Base-by-base conservation (phyloP, 305 asterid genomes). In the Euphrasia arctica region DNA sequence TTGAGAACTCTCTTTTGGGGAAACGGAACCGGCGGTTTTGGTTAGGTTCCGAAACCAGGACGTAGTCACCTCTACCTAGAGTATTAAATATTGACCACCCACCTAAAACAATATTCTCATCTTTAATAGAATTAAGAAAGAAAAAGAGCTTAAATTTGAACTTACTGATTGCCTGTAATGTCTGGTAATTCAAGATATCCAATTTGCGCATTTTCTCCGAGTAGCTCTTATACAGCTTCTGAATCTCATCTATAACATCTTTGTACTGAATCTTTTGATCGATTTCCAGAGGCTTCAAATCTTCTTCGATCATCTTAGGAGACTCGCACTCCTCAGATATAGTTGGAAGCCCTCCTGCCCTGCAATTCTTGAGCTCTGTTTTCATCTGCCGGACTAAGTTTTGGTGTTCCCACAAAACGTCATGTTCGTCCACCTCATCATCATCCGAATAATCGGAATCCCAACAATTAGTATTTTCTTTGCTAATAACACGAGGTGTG, bases 101-200 rank as follows among this genome's bases (percentile, higher is more conserved):
- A 49, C 54, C 22, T 2, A 49, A n/a, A 15, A 48, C 5, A 48
- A 15, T 49, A 49, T n/a, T 49, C 54, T 12, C 5, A 15, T 48
- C 18, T 14, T 11, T 4, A 5, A 32, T 5, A 32, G 36, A 5
- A 43, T 43, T 2, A 12, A 12, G 0, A n/a, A 47, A 22, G 9
- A 54, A 54, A 54, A 54, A 5, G 2, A 9, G 5, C n/a, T 18
- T 15, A 29, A 28, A 57, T 67, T 10, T 52, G 10, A 42, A 77
- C 92, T 89, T 80, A 92, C 97, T 89, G 74, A 92, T 92, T 4
- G 98, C 96, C 22, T 92, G 84, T 71, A 86, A 54, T 43, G 88
- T 89, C 74, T 92, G 98, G 82, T 85, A 87, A 81, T 84, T 89
- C 82, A 89, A 74, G 82, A 92, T 79, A 72, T 92, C 97, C 80